These are phyloP conservation scores for Saccharomyces hybrid DNA, from an alignment of 1,139 yeast species.

Conservation along the genomic window DNA sequence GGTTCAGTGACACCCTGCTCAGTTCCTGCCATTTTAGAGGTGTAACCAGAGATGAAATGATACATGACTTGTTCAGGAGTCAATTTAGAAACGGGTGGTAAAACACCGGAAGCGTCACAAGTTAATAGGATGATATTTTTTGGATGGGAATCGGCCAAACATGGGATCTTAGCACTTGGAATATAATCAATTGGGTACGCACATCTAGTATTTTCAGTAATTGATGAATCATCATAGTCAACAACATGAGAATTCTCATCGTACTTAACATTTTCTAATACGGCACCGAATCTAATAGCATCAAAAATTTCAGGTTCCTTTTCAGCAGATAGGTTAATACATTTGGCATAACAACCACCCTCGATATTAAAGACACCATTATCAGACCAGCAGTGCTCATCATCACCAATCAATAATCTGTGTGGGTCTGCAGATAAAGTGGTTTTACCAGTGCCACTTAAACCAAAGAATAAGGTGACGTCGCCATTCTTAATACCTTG, in stretches of 20 bases:
- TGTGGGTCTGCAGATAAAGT: conserved; percentile 94
- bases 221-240: conserved; percentile 71
- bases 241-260: conserved; percentile 73
- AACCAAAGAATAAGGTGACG: conserved; percentile 91
- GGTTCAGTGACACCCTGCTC: conserved; percentile 99
- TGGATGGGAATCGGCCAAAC: conserved; percentile 85
- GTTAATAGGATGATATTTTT: conserved; percentile 86
- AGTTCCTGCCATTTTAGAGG: conserved; percentile 99
- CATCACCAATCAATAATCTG: conserved; percentile 93
- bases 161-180: conserved; percentile 94
- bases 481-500: conserved; percentile 61
- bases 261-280: conserved; percentile 87
- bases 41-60: conserved; percentile 97
- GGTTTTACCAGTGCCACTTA: conserved; percentile 97
- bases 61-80: conserved; percentile 96
- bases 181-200: conserved; percentile 97
- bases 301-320: conserved; percentile 97
- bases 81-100: conserved; percentile 93
- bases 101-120: conserved; percentile 96
- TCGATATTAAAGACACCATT: conserved; percentile 97
- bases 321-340: conserved; percentile 81
- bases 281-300: conserved; percentile 90
- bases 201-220: conserved; percentile 97
- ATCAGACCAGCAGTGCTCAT: conserved; percentile 99
- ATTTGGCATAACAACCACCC: conserved; percentile 99